Evolutionary conservation across 2,329 filamentous ascomycete genomes (phyloP).

Genomic region (Waltergamsia citrina): DNA sequence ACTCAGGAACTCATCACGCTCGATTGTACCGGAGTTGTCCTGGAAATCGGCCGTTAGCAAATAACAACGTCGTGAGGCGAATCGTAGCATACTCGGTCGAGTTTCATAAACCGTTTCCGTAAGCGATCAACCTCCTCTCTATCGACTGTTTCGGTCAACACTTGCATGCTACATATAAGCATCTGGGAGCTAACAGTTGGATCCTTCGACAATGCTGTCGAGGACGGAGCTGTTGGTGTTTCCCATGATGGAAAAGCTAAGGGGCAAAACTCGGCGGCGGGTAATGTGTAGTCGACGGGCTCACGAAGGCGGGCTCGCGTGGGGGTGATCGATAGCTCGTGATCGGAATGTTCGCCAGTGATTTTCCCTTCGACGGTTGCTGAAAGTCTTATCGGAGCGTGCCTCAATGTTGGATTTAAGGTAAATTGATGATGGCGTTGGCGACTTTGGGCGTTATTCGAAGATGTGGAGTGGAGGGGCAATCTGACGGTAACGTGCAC

Average conservation of each 20-base stretch:
- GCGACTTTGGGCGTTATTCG: too few species aligned
- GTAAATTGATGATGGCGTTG: too few species aligned
- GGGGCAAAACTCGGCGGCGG: too few species aligned
- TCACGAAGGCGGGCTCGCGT: background rate
- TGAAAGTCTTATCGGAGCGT: too few species aligned
- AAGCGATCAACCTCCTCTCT: slow-evolving; percentile 93
- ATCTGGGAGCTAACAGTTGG: slow-evolving; percentile 69
- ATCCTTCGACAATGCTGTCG: slow-evolving; percentile 92
- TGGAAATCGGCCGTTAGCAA: slow-evolving; percentile 24
- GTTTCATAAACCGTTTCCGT: slow-evolving; percentile 97
- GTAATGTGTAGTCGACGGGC: background rate
- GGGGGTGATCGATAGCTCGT: background rate
- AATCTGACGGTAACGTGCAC: too few species aligned
- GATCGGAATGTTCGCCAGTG: too few species aligned
- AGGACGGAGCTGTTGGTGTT: slow-evolving; percentile 67
- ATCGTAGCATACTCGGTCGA: slow-evolving; percentile 84
- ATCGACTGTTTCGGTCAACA: slow-evolving; percentile 56
- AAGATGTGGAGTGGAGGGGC: too few species aligned
- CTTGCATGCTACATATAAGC: background rate
- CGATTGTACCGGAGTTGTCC: slow-evolving; percentile 97
- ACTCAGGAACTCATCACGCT: slow-evolving; percentile 95
- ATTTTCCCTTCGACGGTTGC: too few species aligned
- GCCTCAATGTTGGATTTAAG: too few species aligned
- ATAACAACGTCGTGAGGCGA: background rate
- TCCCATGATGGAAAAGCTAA: slow-evolving; percentile 41